phyloP scores from a whole-genome alignment of 1,284 basidiomycete genomes.

The Austropuccinia psidii region DNA sequence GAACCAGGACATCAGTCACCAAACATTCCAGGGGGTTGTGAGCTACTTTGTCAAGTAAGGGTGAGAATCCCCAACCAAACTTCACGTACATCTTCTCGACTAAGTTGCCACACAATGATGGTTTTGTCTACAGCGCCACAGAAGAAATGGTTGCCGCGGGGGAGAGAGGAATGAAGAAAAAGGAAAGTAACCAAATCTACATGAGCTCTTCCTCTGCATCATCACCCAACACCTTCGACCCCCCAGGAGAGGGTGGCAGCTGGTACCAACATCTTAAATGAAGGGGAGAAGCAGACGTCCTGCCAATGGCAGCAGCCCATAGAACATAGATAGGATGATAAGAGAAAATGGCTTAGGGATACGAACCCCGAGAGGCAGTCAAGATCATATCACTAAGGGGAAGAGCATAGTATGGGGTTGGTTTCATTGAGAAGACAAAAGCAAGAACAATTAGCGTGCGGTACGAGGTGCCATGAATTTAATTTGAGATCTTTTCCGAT shows the following conservation, averaged over 20 bases:
- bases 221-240: no score
- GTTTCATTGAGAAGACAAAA: neutral
- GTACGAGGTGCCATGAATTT: no score
- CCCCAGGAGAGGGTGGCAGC: no score
- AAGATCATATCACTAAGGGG: conserved; percentile 47
- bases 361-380: conserved; percentile 43
- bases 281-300: conserved; percentile 33
- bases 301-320: conserved; percentile 36
- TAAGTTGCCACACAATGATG: conserved; percentile 98
- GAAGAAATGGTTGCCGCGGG: neutral
- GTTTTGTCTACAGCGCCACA: conserved; percentile 69
- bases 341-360: conserved; percentile 2
- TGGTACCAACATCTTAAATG: no score
- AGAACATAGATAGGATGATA: neutral
- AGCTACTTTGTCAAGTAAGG: neutral
- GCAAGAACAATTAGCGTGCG: no score
- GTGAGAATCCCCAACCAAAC: neutral
- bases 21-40: neutral
- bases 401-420: conserved; percentile 28
- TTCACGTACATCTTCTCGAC: conserved; percentile 65
- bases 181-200: neutral
- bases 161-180: neutral
- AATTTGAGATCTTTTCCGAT: no score
- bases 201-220: conserved; percentile 31
- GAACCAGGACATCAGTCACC: neutral